Evolutionary conservation across 306 rosid species (phyloP).

Genomic region (Geum urbanum): DNA sequence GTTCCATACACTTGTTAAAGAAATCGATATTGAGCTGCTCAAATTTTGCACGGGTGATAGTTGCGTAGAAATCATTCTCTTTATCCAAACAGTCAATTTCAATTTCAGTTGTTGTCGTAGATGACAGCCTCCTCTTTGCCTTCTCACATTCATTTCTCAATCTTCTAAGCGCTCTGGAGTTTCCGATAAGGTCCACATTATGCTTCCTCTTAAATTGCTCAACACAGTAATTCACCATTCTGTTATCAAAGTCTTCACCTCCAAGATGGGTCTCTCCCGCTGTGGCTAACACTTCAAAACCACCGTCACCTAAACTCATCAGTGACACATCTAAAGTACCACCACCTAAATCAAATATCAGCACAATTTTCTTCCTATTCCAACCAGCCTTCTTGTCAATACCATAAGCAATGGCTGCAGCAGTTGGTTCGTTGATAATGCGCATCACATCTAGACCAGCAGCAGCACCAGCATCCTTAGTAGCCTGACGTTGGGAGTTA

Average conservation of each 20-base stretch:
- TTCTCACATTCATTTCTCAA: not conserved
- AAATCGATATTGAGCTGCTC: not conserved
- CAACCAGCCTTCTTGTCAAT: not conserved
- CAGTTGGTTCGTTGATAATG: slow-evolving; percentile 1
- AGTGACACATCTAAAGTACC: slow-evolving; percentile 20
- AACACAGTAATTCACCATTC: slow-evolving; percentile 23
- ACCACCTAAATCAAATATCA: slow-evolving; percentile 21
- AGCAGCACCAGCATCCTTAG: not conserved
- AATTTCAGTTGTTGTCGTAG: not conserved
- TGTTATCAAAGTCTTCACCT: slow-evolving; percentile 32
- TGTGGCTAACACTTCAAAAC: slow-evolving; percentile 12
- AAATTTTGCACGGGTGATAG: slow-evolving; percentile 1
- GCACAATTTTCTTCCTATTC: not conserved
- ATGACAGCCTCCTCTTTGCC: slow-evolving; percentile 1
- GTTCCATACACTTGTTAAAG: not conserved
- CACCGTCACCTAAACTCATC: not conserved
- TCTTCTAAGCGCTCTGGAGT: not conserved
- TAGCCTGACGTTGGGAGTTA: slow-evolving; percentile 9
- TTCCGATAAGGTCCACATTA: slow-evolving; percentile 14
- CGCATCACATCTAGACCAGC: slow-evolving; percentile 11
- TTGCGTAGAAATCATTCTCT: not conserved
- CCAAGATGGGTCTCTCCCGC: slow-evolving; percentile 37
- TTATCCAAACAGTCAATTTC: not conserved
- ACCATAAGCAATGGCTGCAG: not conserved
- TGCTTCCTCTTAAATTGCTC: slow-evolving; percentile 21